Conservation (phyloP, 352 stramenopile genomes). For the Globisporangium sylvaticum region DNA sequence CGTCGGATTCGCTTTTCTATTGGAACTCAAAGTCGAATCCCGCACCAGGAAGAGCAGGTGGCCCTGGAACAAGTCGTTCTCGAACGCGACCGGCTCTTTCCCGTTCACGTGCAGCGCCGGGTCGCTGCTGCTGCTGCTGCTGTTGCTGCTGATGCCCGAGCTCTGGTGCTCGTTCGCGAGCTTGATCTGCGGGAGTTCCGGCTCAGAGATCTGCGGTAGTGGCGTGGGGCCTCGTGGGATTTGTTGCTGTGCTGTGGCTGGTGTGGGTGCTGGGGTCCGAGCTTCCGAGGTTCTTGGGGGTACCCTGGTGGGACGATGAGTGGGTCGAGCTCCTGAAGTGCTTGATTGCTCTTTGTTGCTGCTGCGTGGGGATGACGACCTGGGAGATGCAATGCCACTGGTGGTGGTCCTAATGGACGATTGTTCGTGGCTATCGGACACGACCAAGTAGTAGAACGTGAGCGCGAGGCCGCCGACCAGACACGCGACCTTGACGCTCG, state of each 20-base stretch:
- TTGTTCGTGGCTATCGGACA: neutral
- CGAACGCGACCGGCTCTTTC: conserved; percentile 37
- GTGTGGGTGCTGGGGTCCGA: neutral
- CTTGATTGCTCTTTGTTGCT: neutral
- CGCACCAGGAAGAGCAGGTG: conserved; percentile 34
- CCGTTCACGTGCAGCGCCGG: conserved; percentile 19
- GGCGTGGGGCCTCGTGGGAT: neutral
- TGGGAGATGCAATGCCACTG: neutral
- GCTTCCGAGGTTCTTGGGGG: neutral
- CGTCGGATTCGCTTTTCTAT: neutral
- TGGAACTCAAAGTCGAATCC: conserved; percentile 14
- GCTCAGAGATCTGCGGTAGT: neutral
- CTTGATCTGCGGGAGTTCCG: conserved; percentile 29
- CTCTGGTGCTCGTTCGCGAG: conserved; percentile 27
- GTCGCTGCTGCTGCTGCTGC: neutral
- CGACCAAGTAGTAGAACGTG: conserved; percentile 34
- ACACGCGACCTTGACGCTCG: conserved; percentile 35
- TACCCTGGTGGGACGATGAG: neutral
- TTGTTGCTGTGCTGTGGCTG: neutral
- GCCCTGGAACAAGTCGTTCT: conserved; percentile 41
- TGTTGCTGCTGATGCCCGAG: conserved; percentile 7
- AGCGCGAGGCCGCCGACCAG: conserved; percentile 34
- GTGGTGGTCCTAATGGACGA: neutral
- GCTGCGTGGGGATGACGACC: neutral
- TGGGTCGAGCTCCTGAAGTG: neutral